Conservation (phyloP, 768 basidiomycete species). For the Cubamyces lactineus region DNA sequence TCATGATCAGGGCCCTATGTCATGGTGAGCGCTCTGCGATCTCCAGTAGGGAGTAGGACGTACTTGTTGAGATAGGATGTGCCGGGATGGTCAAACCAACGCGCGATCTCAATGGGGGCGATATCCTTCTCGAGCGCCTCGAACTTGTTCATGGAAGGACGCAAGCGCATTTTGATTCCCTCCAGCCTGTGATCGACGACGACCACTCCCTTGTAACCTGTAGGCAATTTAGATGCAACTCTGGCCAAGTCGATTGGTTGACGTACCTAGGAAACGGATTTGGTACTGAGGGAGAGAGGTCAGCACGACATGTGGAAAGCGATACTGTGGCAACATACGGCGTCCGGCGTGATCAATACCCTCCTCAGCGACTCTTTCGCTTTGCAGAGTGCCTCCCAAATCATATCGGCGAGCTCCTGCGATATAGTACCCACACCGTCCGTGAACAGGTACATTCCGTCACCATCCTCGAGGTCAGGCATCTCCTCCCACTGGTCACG, state of each 20-base stretch:
- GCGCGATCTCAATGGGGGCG: conserved; percentile 76
- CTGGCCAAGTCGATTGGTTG: not conserved
- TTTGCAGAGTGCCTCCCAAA: conserved; percentile 60
- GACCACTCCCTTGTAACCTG: conserved; percentile 76
- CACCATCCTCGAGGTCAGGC: conserved; percentile 49
- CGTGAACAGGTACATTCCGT: conserved; percentile 54
- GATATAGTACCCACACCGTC: conserved; percentile 87
- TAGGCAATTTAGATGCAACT: not conserved
- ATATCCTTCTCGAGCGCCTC: conserved; percentile 45
- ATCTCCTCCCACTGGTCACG: conserved; percentile 65
- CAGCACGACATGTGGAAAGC: conserved; percentile 23
- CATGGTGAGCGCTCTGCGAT: too few species aligned
- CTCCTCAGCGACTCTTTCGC: conserved; percentile 38
- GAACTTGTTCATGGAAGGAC: conserved; percentile 80
- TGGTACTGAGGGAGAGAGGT: conserved; percentile 53
- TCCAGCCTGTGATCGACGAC: conserved; percentile 58
- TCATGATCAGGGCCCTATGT: conserved; percentile 65
- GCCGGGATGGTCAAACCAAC: conserved; percentile 61
- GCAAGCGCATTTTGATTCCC: conserved; percentile 68
- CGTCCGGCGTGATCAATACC: conserved; percentile 51
- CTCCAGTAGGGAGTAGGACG: conserved; percentile 2
- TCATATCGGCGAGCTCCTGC: conserved; percentile 52
- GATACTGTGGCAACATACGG: conserved; percentile 46
- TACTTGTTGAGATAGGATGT: conserved; percentile 75
- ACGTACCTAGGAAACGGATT: conserved; percentile 72